A percentile compares a stretch with the other conserved stretches of the same genome.
Evolutionary conservation across 805 yeast genomes (phyloP).

Genomic region (Cyberlindnera bimundalis): DNA sequence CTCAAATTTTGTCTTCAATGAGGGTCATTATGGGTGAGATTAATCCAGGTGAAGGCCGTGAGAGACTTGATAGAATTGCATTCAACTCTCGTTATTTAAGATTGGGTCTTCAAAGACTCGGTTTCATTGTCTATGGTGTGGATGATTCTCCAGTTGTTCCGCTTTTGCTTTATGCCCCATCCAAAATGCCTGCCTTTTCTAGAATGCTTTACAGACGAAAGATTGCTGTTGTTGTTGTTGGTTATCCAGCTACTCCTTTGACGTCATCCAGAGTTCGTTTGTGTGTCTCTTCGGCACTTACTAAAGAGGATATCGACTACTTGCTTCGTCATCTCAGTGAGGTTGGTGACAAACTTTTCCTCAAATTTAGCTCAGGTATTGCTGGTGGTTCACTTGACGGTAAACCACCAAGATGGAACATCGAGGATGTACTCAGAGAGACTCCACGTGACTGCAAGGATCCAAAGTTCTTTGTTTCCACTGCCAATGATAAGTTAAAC

Average conservation of each 20-base stretch:
- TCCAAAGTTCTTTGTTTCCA: slow-evolving; percentile 33
- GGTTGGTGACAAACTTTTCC: slow-evolving; percentile 70
- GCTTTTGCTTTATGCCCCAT: slow-evolving; percentile 78
- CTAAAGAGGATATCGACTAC: slow-evolving; percentile 89
- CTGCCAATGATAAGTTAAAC: slow-evolving; percentile 12
- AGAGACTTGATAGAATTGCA: slow-evolving; percentile 88
- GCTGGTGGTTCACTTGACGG: slow-evolving; percentile 65
- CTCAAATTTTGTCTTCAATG: slow-evolving; percentile 81
- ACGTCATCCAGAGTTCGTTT: slow-evolving; percentile 87
- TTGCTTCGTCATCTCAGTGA: slow-evolving; percentile 67
- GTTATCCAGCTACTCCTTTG: slow-evolving; percentile 96
- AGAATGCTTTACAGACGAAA: slow-evolving; percentile 74
- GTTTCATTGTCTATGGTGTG: slow-evolving; percentile 90
- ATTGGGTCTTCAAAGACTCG: slow-evolving; percentile 84
- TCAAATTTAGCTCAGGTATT: slow-evolving; percentile 75
- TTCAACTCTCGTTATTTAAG: slow-evolving; percentile 93
- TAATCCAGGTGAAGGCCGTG: slow-evolving; percentile 90
- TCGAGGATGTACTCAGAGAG: slow-evolving; percentile 70
- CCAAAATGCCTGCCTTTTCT: slow-evolving; percentile 91
- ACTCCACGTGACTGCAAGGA: slow-evolving; percentile 63
- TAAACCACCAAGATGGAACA: slow-evolving; percentile 69
- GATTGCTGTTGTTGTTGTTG: slow-evolving; percentile 93
- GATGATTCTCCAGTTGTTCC: slow-evolving; percentile 98
- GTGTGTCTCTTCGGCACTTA: slow-evolving; percentile 88
- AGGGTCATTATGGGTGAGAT: slow-evolving; percentile 75